Conservation (phyloP, 805 yeast species). For the Candida nanaspora region DNA sequence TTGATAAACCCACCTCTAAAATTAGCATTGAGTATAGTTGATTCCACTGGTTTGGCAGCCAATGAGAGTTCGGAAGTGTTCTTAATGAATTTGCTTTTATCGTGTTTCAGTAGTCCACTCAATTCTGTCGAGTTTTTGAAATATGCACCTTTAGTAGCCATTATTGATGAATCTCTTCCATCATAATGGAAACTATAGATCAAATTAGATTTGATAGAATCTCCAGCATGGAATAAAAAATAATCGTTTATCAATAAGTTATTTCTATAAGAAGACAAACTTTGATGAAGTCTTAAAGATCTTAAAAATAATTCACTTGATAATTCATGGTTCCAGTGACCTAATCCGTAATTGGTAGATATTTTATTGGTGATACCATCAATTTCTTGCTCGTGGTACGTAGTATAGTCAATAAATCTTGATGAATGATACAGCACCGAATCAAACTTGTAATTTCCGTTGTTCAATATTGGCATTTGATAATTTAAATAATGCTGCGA, state of each 20-base stretch:
- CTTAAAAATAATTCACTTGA: conserved; percentile 36
- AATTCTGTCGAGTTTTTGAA: conserved; percentile 30
- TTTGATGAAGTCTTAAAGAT: conserved; percentile 23
- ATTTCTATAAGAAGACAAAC: conserved; percentile 18
- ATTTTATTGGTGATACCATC: conserved; percentile 37
- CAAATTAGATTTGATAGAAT: conserved; percentile 36
- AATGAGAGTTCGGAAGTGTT: conserved; percentile 17
- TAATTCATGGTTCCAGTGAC: conserved; percentile 40
- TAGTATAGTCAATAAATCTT: conserved; percentile 40
- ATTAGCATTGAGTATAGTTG: conserved; percentile 14
- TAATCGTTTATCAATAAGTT: conserved; percentile 25
- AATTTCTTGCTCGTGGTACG: conserved; percentile 33
- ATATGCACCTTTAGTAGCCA: conserved; percentile 36
- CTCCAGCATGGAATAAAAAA: conserved; percentile 34
- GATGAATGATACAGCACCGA: conserved; percentile 34
- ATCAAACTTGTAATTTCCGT: conserved; percentile 33
- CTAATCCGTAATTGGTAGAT: conserved; percentile 23
- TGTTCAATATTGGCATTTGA: conserved; percentile 37
- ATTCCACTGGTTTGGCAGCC: not conserved
- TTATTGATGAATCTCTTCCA: conserved; percentile 33
- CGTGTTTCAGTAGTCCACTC: not conserved
- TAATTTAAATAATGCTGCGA: conserved; percentile 43
- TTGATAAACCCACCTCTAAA: conserved; percentile 21
- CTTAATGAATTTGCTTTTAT: not conserved
- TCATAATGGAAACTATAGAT: conserved; percentile 35